Conservation (phyloP, 805 yeast species). For the Myxozyma mucilagina region DNA sequence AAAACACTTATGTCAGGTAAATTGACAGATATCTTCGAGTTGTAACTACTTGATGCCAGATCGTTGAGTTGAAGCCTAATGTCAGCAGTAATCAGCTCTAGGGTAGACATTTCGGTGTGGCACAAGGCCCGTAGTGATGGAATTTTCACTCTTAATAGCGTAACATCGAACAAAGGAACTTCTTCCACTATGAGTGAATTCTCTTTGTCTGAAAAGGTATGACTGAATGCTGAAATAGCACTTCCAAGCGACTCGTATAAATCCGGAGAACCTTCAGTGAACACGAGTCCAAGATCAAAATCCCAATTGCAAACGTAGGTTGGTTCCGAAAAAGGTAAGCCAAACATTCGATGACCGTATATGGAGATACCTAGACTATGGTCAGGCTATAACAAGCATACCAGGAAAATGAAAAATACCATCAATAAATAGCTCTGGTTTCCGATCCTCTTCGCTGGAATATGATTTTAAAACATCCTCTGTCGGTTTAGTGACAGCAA, state of each 20-base stretch:
- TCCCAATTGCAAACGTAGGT: slow-evolving; percentile 93
- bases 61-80: slow-evolving; percentile 57
- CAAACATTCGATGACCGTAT: slow-evolving; percentile 92
- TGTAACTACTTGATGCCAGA: slow-evolving; percentile 65
- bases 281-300: slow-evolving; percentile 62
- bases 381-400: background rate
- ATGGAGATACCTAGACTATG: slow-evolving; percentile 44
- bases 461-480: slow-evolving; percentile 33
- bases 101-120: slow-evolving; percentile 37
- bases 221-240: slow-evolving; percentile 52
- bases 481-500: slow-evolving; percentile 38
- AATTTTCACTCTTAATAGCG: slow-evolving; percentile 59
- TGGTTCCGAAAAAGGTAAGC: slow-evolving; percentile 83
- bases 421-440: slow-evolving; percentile 55
- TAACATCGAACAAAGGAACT: slow-evolving; percentile 65
- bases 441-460: slow-evolving; percentile 4
- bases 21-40: slow-evolving; percentile 52
- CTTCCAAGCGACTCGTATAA: slow-evolving; percentile 49
- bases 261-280: slow-evolving; percentile 51
- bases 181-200: slow-evolving; percentile 64
- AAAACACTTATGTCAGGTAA: slow-evolving; percentile 51
- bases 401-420: slow-evolving; percentile 38
- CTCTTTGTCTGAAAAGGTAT: slow-evolving; percentile 72
- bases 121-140: slow-evolving; percentile 51
- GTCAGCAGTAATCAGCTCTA: slow-evolving; percentile 36